Evolutionary conservation across 495 filamentous ascomycete species (phyloP).

Genomic region (Aspergillus baeticus): DNA sequence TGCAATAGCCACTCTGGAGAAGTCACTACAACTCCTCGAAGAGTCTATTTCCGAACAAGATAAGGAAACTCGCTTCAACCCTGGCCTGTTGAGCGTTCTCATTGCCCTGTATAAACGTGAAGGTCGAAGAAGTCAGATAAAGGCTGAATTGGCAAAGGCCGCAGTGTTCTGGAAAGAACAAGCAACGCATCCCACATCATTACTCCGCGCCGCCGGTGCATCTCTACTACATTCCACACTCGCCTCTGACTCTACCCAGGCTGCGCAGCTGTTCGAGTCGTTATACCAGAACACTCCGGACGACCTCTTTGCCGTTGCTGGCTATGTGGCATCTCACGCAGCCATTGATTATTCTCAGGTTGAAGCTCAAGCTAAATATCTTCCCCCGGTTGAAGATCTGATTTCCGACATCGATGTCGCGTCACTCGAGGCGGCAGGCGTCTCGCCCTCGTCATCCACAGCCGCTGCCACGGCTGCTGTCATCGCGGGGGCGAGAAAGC

Average conservation of each 20-base stretch:
- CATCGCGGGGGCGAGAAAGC: constrained; percentile 53
- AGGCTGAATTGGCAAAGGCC: constrained; percentile 72
- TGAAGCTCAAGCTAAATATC: constrained; percentile 55
- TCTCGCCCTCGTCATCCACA: constrained; percentile 56
- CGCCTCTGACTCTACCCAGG: constrained; percentile 60
- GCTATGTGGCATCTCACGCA: constrained; percentile 80
- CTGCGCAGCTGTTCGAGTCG: constrained; percentile 71
- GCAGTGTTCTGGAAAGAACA: constrained; percentile 74
- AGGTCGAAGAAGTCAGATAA: constrained; percentile 71
- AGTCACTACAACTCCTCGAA: constrained; percentile 72
- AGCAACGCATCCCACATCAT: constrained; percentile 49
- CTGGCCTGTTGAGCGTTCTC: constrained; percentile 80
- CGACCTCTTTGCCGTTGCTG: constrained; percentile 69
- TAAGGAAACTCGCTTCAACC: constrained; percentile 72
- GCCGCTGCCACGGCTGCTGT: constrained; percentile 35
- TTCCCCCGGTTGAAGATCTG: constrained; percentile 66
- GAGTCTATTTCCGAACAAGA: constrained; percentile 59
- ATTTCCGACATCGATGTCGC: constrained; percentile 64
- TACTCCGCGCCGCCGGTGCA: constrained; percentile 77
- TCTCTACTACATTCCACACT: constrained; percentile 74
- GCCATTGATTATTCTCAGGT: constrained; percentile 61
- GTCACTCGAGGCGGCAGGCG: constrained; percentile 73
- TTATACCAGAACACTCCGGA: constrained; percentile 60
- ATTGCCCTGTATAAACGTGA: constrained; percentile 79
- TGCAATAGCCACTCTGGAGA: constrained; percentile 73